Evolutionary conservation across 169 alveolate species (phyloP), one percentile per base, ranked within the genome.

Genomic region (Plasmodium billcollinsi): DNA sequence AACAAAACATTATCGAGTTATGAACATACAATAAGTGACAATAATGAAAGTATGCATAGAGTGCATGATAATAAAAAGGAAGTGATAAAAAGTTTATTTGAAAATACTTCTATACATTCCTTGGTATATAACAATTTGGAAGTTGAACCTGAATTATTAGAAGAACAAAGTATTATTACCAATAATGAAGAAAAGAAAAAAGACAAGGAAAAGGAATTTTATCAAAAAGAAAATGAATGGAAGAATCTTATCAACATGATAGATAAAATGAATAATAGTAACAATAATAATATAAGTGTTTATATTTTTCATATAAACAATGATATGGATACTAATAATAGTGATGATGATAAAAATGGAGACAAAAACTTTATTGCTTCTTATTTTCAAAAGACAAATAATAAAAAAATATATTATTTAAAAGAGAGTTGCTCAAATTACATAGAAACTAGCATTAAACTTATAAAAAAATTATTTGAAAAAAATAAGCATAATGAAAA

Each of bases 351-450:
- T 2, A 83, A 21, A 24, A 6, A 39, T 39, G 47, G 2, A 39
- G 2, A 39, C 9, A 39, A 39, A 39, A 6, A 39, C 9, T 39
- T 39, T 39, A 39, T 39, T 39, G 5, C 2, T 39, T 39, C 47
- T 3, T 39, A 39, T 39, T 1, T 7, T 5, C 47, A 39, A 39
- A 12, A 26, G 9, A 12, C 54, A 29, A 54, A 39, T 12, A 33
- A 61, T 47, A 73, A 72, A 33, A 43, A 26, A 39, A 83, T 83
- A 39, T 70, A 83, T 33, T 83, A 83, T 69, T 50, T 83, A n/a
- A 83, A 83, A 56, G 70, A 83, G 29, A 67, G 91, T 26, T 83
- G 91, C 47, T 39, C 91, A 67, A 59, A 83, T 69, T 83, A 83
- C 50, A 47, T 83, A n/a, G 71, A 69, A 29, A 83, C 65, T 0